Percentiles rank a stretch among this genome's conserved stretches.
Evolutionary conservation across 2,329 filamentous ascomycete genomes (phyloP).

Genomic region (Tolypocladium sp.): DNA sequence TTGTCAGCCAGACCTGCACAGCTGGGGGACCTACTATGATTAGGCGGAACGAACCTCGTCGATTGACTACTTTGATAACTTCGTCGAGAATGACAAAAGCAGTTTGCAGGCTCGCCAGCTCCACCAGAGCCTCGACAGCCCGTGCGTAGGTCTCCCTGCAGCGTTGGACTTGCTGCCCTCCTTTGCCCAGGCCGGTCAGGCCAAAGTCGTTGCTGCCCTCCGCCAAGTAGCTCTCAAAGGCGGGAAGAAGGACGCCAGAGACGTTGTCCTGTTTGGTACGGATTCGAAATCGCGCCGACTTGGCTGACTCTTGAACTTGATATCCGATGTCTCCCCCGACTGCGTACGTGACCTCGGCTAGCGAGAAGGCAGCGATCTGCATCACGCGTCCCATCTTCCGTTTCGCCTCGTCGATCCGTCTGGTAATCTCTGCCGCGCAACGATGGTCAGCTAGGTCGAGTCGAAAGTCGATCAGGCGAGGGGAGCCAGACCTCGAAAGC

Average conservation of each 20-base stretch:
- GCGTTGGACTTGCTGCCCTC: constrained; percentile 91
- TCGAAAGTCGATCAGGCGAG: not conserved
- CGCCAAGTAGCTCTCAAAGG: constrained; percentile 83
- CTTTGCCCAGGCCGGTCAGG: constrained; percentile 90
- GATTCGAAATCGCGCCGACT: constrained; percentile 84
- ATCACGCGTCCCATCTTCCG: constrained; percentile 99
- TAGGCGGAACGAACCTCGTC: constrained; percentile 56
- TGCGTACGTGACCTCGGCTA: constrained; percentile 95
- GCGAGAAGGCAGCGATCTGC: constrained; percentile 96
- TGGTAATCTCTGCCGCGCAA: constrained; percentile 67
- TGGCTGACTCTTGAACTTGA: constrained; percentile 93
- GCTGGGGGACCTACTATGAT: not conserved
- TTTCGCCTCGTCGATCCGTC: constrained; percentile 96
- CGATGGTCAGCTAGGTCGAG: constrained; percentile 5
- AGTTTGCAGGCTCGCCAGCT: constrained; percentile 90
- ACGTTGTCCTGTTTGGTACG: constrained; percentile 98
- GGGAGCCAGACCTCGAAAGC: constrained; percentile 64
- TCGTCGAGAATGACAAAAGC: constrained; percentile 97
- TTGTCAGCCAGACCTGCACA: constrained; percentile 9
- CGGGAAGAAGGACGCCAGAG: constrained; percentile 86
- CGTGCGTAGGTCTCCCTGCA: constrained; percentile 93
- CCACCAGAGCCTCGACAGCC: constrained; percentile 91
- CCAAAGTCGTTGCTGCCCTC: constrained; percentile 94
- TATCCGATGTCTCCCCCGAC: constrained; percentile 93
- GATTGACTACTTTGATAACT: constrained; percentile 98